Conservation (phyloP, 192 early-diverging fungal genomes). For the Phlyctochytrium planicorne region DNA sequence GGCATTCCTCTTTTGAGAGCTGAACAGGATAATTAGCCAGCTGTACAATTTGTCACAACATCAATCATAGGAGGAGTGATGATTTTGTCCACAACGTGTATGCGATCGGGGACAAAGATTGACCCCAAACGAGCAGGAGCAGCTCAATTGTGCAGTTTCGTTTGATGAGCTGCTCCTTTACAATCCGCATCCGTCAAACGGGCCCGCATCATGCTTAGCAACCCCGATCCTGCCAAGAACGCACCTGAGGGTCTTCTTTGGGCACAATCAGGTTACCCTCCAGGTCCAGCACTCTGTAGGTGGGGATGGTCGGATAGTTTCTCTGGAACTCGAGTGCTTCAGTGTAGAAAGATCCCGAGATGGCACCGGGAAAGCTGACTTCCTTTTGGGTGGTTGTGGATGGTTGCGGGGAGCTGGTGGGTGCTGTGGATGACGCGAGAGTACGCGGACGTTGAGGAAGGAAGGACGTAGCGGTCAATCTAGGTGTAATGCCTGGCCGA, state of each 20-base stretch:
- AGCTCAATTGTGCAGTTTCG: too few relatives aligned
- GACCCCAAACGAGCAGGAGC: too few relatives aligned
- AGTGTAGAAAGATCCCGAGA: conserved; percentile 45
- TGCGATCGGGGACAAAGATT: background rate
- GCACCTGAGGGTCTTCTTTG: conserved; percentile 67
- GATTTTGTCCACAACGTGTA: too few relatives aligned
- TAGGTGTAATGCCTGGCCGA: too few relatives aligned
- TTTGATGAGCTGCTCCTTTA: too few relatives aligned
- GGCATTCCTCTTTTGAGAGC: conserved; percentile 72
- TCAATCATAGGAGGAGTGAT: too few relatives aligned
- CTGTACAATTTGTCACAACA: too few relatives aligned
- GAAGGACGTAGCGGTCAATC: background rate
- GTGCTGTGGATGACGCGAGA: background rate
- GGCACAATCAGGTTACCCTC: conserved; percentile 75
- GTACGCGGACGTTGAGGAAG: background rate
- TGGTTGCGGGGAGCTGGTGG: background rate
- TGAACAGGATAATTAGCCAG: too few relatives aligned
- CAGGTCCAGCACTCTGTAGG: conserved; percentile 92
- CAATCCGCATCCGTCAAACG: too few relatives aligned
- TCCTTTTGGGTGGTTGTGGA: background rate
- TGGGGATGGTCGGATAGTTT: conserved; percentile 64
- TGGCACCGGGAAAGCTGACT: conserved; percentile 50
- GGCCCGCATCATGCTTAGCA: background rate
- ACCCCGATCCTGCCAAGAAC: background rate
- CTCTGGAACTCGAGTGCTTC: conserved; percentile 43